Conservation (phyloP, 2,329 filamentous ascomycete species). For the Gaeumannomyces sp. region DNA sequence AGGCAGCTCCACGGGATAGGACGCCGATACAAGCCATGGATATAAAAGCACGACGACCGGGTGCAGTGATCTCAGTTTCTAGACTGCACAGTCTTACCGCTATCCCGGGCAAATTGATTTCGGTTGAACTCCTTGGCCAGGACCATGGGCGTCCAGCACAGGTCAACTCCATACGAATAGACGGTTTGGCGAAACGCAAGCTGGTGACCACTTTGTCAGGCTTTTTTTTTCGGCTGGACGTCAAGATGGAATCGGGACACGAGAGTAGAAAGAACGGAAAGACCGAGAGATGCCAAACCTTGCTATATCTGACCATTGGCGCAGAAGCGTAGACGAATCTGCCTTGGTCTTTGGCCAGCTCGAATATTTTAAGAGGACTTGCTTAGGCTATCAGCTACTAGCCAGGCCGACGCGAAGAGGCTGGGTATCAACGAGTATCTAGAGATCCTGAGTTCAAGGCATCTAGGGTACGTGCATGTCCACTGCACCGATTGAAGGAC, state of each 20-base stretch:
- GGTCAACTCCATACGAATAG: slow-evolving; percentile 56
- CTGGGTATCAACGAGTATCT: not conserved
- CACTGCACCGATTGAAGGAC: not conserved
- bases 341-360: slow-evolving; percentile 43
- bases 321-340: slow-evolving; percentile 54
- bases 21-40: slow-evolving; percentile 11
- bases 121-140: slow-evolving; percentile 64
- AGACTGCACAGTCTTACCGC: slow-evolving; percentile 33
- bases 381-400: not conserved
- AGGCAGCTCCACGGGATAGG: not conserved
- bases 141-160: slow-evolving; percentile 69
- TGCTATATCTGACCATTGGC: slow-evolving; percentile 64
- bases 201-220: slow-evolving; percentile 28
- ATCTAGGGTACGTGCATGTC: not conserved
- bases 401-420: not conserved
- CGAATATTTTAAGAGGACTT: slow-evolving; percentile 53
- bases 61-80: not conserved
- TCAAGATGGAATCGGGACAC: not conserved
- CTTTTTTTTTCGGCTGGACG: not conserved
- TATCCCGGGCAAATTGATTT: slow-evolving; percentile 51
- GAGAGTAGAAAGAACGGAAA: not conserved
- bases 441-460: not conserved
- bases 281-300: slow-evolving; percentile 28
- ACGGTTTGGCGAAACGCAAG: slow-evolving; percentile 65
- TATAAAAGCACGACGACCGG: not conserved